phyloP scores from a whole-genome alignment of 805 yeast genomes.

The Wickerhamiella domercqiae region DNA sequence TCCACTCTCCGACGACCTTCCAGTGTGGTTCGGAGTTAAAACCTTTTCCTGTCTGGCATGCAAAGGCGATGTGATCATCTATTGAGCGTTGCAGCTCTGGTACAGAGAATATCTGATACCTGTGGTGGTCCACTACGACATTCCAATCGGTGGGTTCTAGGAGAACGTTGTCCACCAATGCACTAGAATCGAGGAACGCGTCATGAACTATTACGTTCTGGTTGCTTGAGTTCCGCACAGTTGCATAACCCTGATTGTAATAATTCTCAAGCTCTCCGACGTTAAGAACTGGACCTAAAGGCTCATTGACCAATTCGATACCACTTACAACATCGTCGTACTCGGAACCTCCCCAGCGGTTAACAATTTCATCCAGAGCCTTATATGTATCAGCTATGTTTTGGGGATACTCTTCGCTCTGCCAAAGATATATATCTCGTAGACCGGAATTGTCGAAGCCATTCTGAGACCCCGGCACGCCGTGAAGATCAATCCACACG shows the following conservation, averaged over 20 bases:
- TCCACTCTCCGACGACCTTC: constrained; percentile 76
- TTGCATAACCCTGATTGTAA: constrained; percentile 46
- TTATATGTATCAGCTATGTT: constrained; percentile 40
- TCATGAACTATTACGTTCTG: constrained; percentile 61
- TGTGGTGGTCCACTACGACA: constrained; percentile 76
- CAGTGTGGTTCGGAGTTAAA: constrained; percentile 44
- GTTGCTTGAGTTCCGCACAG: constrained; percentile 39
- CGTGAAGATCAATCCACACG: constrained; percentile 88
- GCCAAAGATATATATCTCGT: constrained; percentile 49
- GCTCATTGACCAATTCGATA: constrained; percentile 78
- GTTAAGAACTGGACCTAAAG: constrained; percentile 55
- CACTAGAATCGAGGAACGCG: constrained; percentile 61
- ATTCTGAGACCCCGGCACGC: constrained; percentile 94
- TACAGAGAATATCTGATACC: constrained; percentile 67
- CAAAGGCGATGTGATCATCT: constrained; percentile 44
- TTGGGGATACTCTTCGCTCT: constrained; percentile 26
- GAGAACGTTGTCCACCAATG: constrained; percentile 14
- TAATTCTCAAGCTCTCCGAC: constrained; percentile 43
- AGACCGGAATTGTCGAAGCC: constrained; percentile 91
- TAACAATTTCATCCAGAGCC: constrained; percentile 39
- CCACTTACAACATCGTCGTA: constrained; percentile 66
- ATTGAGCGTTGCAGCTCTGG: constrained; percentile 43
- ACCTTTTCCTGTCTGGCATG: constrained; percentile 37
- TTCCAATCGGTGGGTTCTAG: constrained; percentile 34
- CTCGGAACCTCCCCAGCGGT: constrained; percentile 46